Percentiles rank a stretch among this genome's conserved stretches.
Evolutionary conservation across 2,329 filamentous ascomycete species (phyloP).

Genomic region (Colletotrichum melonis): DNA sequence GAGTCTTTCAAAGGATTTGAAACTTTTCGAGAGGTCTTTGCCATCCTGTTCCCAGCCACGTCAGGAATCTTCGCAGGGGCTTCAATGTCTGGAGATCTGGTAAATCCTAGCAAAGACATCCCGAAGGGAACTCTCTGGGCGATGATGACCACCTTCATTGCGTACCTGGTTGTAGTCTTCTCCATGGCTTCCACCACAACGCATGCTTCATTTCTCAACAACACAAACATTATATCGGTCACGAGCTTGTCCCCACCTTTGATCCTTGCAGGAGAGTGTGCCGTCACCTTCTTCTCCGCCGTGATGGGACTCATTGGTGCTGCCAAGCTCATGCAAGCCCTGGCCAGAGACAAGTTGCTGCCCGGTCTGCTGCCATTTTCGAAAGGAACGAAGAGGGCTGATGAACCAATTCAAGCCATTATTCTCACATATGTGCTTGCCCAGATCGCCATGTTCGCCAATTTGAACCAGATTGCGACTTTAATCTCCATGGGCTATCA

Average conservation of each 20-base stretch:
- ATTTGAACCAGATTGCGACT: constrained; percentile 89
- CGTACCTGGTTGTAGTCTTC: constrained; percentile 81
- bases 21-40: constrained; percentile 85
- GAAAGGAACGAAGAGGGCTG: constrained; percentile 75
- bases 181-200: constrained; percentile 83
- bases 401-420: constrained; percentile 83
- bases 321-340: constrained; percentile 85
- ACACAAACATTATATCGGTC: constrained; percentile 83
- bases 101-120: constrained; percentile 85
- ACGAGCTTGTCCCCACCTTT: constrained; percentile 81
- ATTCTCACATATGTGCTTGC: constrained; percentile 80
- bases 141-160: constrained; percentile 78
- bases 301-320: constrained; percentile 89
- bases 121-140: constrained; percentile 86
- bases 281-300: constrained; percentile 85
- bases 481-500: constrained; percentile 93
- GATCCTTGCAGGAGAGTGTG: constrained; percentile 84
- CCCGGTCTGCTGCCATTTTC: constrained; percentile 81
- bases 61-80: constrained; percentile 76
- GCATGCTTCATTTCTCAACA: constrained; percentile 76
- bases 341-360: constrained; percentile 82
- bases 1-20: constrained; percentile 71
- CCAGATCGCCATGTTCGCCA: constrained; percentile 82
- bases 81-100: constrained; percentile 90
- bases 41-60: constrained; percentile 81